A percentile compares a stretch with the other conserved stretches of the same genome.
Evolutionary conservation across 1,139 yeast species (phyloP).

Genomic region (Taphrina deformans): DNA sequence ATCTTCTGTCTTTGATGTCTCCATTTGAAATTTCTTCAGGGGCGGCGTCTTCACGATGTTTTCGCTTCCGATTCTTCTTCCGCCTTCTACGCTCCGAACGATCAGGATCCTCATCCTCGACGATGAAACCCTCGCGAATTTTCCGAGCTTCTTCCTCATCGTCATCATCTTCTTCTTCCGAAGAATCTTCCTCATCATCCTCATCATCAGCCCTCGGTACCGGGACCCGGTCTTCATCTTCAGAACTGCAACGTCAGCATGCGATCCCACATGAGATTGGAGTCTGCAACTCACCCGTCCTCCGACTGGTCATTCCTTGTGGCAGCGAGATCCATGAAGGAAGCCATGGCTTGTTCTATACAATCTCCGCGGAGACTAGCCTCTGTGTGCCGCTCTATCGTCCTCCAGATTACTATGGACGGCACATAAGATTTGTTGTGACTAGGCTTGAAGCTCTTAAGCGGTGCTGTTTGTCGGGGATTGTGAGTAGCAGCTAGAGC

Average conservation of each 20-base stretch:
- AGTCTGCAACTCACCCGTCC: not conserved
- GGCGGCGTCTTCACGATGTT: constrained; percentile 30
- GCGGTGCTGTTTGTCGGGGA: not conserved
- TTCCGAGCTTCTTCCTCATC: constrained; percentile 49
- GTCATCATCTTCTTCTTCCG: constrained; percentile 51
- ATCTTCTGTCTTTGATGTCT: constrained; percentile 32
- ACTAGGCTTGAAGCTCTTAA: not conserved
- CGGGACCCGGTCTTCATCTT: constrained; percentile 7
- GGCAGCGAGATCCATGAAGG: constrained; percentile 21
- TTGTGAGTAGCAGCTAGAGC: not conserved
- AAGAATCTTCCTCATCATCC: constrained; percentile 45
- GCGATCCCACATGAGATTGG: too few relatives aligned
- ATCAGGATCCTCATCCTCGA: constrained; percentile 80
- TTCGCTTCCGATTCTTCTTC: constrained; percentile 41
- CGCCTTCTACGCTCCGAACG: constrained; percentile 51
- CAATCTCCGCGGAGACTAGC: too few relatives aligned
- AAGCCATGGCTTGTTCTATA: constrained; percentile 9
- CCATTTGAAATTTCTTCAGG: constrained; percentile 38
- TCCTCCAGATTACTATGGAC: too few relatives aligned
- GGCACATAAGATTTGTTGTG: not conserved
- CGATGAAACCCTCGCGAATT: constrained; percentile 89
- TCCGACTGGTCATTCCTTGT: constrained; percentile 18
- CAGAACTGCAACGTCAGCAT: constrained; percentile 4
- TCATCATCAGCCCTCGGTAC: constrained; percentile 37
- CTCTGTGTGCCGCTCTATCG: too few relatives aligned